Conservation (phyloP, 2,329 filamentous ascomycete species). For the Xylaria sp. region DNA sequence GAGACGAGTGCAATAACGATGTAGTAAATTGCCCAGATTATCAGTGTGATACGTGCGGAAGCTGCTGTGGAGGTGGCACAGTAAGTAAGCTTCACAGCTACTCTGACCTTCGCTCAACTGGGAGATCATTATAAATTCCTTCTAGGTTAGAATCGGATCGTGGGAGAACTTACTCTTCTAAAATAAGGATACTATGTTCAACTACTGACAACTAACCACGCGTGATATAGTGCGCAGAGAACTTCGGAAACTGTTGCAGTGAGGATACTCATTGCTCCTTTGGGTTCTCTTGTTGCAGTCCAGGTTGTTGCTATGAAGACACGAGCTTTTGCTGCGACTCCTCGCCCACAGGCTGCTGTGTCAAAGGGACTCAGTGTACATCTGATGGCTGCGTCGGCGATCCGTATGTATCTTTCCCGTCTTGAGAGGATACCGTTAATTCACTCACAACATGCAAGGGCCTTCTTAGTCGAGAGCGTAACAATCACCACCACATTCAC, state of each 20-base stretch:
- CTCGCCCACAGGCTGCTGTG: constrained; percentile 17
- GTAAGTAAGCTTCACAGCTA: neutral
- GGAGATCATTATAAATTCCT: no score
- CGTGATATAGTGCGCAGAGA: constrained; percentile 5
- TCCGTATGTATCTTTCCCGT: constrained; percentile 7
- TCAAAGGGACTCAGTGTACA: constrained; percentile 16
- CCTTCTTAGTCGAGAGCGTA: constrained; percentile 10
- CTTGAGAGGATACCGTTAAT: neutral
- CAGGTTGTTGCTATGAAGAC: constrained; percentile 19
- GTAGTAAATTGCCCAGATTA: constrained; percentile 10
- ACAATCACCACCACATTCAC: constrained; percentile 22
- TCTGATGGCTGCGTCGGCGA: constrained; percentile 7
- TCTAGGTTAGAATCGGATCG: no score
- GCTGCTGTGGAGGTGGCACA: constrained; percentile 23
- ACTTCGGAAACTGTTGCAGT: constrained; percentile 16
- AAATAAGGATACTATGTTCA: no score
- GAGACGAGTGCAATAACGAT: constrained; percentile 19
- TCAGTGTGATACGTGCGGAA: constrained; percentile 14
- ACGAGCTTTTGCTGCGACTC: constrained; percentile 16
- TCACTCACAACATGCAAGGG: constrained; percentile 2
- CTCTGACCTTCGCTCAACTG: no score
- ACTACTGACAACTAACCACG: neutral
- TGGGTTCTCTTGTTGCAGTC: constrained; percentile 14
- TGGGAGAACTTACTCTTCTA: no score
- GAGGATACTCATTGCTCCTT: constrained; percentile 6